Evolutionary conservation across 2,329 filamentous ascomycete genomes (phyloP).

Genomic region (Pseudodiploospora longispora): DNA sequence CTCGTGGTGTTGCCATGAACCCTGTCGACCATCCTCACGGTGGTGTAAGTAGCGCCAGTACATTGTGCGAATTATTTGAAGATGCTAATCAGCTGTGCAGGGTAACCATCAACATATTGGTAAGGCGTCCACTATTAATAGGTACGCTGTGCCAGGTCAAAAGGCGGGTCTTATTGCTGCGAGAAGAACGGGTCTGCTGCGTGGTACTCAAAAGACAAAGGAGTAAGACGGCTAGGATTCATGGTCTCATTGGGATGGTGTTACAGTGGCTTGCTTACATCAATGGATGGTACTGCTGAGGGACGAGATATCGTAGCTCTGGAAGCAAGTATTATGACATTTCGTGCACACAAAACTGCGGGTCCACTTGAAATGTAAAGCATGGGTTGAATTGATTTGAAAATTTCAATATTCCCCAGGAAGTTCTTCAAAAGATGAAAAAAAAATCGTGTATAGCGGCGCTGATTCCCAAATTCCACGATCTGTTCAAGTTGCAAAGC

Average conservation of each 20-base stretch:
- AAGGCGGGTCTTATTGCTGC: slow-evolving; percentile 99
- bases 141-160: slow-evolving; percentile 96
- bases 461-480: no score
- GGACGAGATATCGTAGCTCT: slow-evolving; percentile 40
- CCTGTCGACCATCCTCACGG: slow-evolving; percentile 98
- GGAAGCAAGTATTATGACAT: slow-evolving; percentile 42
- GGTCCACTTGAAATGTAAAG: not conserved
- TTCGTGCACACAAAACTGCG: slow-evolving; percentile 34
- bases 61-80: slow-evolving; percentile 3
- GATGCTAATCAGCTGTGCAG: slow-evolving; percentile 41
- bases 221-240: slow-evolving; percentile 58
- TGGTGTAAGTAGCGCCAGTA: slow-evolving; percentile 53
- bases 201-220: slow-evolving; percentile 99
- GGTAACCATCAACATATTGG: slow-evolving; percentile 99
- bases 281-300: slow-evolving; percentile 44
- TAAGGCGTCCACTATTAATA: slow-evolving; percentile 99
- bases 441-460: no score
- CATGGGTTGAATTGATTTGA: no score
- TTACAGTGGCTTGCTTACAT: slow-evolving; percentile 56
- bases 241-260: slow-evolving; percentile 56
- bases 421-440: not conserved
- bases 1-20: slow-evolving; percentile 99
- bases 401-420: no score
- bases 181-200: slow-evolving; percentile 98
- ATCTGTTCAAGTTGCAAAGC: no score